Base-by-base conservation (phyloP, 495 filamentous ascomycete species). In the Daldinia bambusicola region DNA sequence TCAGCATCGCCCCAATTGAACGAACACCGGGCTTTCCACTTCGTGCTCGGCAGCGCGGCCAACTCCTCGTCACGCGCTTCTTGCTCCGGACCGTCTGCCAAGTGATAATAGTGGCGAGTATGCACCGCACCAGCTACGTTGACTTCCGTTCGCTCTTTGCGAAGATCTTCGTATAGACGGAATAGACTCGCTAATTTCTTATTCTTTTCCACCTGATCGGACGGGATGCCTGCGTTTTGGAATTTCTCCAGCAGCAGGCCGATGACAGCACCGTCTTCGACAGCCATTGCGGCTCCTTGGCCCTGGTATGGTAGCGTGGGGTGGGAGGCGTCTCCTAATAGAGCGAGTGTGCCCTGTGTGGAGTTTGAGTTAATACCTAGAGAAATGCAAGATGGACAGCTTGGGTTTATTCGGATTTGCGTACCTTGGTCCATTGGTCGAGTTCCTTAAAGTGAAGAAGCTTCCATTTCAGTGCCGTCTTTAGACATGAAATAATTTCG, bases 101-200 rank as follows among this genome's bases (percentile, higher is more conserved):
- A 22, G 18, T 48, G 43, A 18, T 48, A 48, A n/a, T 48, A 48
- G 12, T 48, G 43, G 43, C 43, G 43, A 18, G 43, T 48, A 48
- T 48, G 43, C 18, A 48, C 43, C 2, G 43, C 43, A 1, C 43
- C 43, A 4, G 43, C 43, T 18, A 48, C 43, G 9, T 48, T 48
- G 9, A 48, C 43, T 22, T 48, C 16, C 1, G 43, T 48, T 16
- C 43, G 43, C 43, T 48, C 20, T 18, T 48, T 48, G 43, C 43
- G 43, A 12, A 48, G 43, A 13, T 10, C 9, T 48, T 48, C 43
- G 10, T 48, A 48, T 18, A 48, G 43, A 20, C 43, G 43, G 43
- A 48, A 22, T 8, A 48, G 43, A 12, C 43, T 48, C 1, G 18
- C 43, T 22, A 48, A 2, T 48, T 22, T 48, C 8, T 48, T 20